A percentile compares a stretch with the other conserved stretches of the same genome.
Evolutionary conservation across 495 filamentous ascomycete genomes (phyloP).

Genomic region (Aspergillus funiculosus): DNA sequence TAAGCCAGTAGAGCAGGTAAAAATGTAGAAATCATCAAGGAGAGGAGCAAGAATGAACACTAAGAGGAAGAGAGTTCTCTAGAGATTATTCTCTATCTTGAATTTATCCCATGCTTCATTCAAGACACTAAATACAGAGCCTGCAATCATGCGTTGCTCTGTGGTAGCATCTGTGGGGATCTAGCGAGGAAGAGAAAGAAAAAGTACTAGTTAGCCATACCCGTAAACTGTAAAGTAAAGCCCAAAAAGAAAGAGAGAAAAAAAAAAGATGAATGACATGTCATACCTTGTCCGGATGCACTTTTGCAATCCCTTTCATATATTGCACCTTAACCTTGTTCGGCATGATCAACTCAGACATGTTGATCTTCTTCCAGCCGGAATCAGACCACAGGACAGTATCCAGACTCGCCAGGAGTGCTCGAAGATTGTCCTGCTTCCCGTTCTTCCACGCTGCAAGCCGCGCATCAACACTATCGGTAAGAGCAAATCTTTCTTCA

Average conservation of each 20-base stretch:
- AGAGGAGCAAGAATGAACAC: slow-evolving; percentile 2
- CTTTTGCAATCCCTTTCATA: slow-evolving; percentile 98
- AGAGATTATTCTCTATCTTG: slow-evolving; percentile 72
- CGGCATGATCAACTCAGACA: slow-evolving; percentile 84
- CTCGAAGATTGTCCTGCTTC: slow-evolving; percentile 87
- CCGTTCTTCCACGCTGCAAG: slow-evolving; percentile 77
- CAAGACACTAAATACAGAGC: slow-evolving; percentile 81
- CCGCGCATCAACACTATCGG: slow-evolving; percentile 73
- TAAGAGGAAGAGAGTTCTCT: not conserved
- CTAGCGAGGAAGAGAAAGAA: slow-evolving; percentile 36
- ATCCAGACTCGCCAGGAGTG: slow-evolving; percentile 82
- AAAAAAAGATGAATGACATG: slow-evolving; percentile 3
- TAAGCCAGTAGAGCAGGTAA: not conserved
- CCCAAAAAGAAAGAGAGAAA: no score
- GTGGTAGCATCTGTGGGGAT: slow-evolving; percentile 84
- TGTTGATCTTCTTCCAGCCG: slow-evolving; percentile 93
- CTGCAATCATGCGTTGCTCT: slow-evolving; percentile 89
- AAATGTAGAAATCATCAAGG: slow-evolving; percentile 12
- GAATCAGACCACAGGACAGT: slow-evolving; percentile 83
- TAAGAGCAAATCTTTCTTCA: slow-evolving; percentile 84
- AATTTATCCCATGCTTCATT: slow-evolving; percentile 99
- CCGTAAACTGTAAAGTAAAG: no score
- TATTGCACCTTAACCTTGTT: slow-evolving; percentile 94
- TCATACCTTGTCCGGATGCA: slow-evolving; percentile 96
- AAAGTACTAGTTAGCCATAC: slow-evolving; percentile 1